Base-by-base conservation (phyloP, 257 asterid species). In the Nicotiana knightiana region DNA sequence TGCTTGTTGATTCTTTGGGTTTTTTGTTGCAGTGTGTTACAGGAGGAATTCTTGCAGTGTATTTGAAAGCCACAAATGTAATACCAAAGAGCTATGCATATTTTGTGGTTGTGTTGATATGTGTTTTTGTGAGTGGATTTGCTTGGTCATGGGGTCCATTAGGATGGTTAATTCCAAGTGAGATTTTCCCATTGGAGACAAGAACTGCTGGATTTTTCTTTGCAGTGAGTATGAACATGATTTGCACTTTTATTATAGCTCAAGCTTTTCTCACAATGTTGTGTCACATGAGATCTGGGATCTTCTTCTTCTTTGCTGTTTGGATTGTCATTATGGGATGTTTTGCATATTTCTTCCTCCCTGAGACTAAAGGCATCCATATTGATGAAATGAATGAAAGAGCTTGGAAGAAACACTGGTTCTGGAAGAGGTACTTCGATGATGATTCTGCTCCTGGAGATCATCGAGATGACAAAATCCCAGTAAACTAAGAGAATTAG, bases 111-210 rank as follows among this genome's bases (percentile, higher is more conserved):
- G 5, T 77, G 26, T 32, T 86, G 7, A 53, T 90, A 35, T 85
- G 90, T 75, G 3, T 84, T 1, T 88, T 86, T 76, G 92, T 90
- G 33, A 30, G 83, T 17, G 88, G 84, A 11, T 90, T 90, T 37
- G 90, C 93, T 10, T 90, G 92, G 92, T 90, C 93, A 1, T 90
- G 93, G 93, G 92, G 93, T 3, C 93, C 93, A 0, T 54, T 88
- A 9, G 90, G 93, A 1, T 90, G 93, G 93, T 17, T 90, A 35
- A 88, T 90, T n/a, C 89, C 93, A 0, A 90, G 93, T 55, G 93
- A 90, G 81, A 90, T 89, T 2, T 90, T 76, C 82, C 93, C 93
- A 0, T 10, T 90, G 33, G 91, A 90, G 70, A 85, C 89, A 2
- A 70, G 93, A 58, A 77, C 88, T 9, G 90, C 91, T 0, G 92